Evolutionary conservation across 306 rosid species (phyloP).

Genomic region (Cicer bijugum): DNA sequence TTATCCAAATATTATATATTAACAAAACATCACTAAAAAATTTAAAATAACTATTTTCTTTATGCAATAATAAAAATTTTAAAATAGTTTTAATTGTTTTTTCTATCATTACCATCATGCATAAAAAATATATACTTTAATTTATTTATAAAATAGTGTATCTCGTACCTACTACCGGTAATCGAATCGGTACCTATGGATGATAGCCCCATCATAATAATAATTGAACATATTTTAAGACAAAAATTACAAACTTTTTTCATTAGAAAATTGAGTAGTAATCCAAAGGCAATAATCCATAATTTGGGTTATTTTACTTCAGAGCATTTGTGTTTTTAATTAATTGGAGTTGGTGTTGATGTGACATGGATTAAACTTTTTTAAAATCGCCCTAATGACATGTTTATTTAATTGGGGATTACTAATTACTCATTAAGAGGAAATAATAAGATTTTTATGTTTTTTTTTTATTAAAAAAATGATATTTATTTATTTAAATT

Average conservation of each 20-base stretch:
- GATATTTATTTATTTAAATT: too few species aligned
- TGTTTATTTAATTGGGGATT: neutral
- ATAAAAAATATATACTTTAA: too few species aligned
- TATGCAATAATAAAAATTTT: too few species aligned
- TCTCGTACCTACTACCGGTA: too few species aligned
- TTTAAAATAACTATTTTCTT: too few species aligned
- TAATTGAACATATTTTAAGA: neutral
- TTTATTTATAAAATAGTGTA: too few species aligned
- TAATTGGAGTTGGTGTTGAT: neutral
- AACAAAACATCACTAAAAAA: too few species aligned
- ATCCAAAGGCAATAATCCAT: neutral
- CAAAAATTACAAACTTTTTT: neutral
- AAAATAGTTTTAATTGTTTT: too few species aligned
- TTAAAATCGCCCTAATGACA: neutral
- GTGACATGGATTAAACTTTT: neutral
- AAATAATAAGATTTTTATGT: slow-evolving; percentile 16
- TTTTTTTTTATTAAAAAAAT: too few species aligned
- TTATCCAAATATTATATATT: too few species aligned
- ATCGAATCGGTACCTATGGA: too few species aligned
- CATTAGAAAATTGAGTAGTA: neutral
- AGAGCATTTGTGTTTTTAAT: neutral
- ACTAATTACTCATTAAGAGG: neutral
- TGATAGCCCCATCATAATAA: neutral
- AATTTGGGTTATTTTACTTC: neutral
- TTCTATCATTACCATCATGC: too few species aligned